phyloP scores from a whole-genome alignment of 495 filamentous ascomycete species.

The Aspergillus sclerotiicarbonarius region DNA sequence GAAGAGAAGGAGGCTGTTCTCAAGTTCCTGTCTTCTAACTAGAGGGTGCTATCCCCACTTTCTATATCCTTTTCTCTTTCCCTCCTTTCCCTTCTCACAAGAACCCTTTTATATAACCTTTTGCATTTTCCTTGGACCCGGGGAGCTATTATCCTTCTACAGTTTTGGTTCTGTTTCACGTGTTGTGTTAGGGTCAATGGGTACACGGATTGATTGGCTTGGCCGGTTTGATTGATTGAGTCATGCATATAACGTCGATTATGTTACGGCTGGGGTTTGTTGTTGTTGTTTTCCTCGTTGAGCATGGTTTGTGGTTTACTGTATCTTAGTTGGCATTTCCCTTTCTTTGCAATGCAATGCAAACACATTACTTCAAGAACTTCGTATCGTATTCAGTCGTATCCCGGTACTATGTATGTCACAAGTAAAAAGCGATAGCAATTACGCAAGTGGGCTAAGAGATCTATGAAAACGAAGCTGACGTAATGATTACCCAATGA shows the following conservation, averaged over 20 bases:
- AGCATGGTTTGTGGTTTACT: neutral
- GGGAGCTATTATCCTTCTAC: slow-evolving; percentile 6
- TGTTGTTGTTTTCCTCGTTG: slow-evolving; percentile 9
- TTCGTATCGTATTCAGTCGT: neutral
- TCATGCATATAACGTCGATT: slow-evolving; percentile 7
- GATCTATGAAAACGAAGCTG: no score
- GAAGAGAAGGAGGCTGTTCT: slow-evolving; percentile 84
- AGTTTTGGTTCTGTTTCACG: neutral
- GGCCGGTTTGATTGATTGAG: slow-evolving; percentile 3
- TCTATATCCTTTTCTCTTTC: neutral
- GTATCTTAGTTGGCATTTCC: neutral
- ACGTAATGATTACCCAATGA: no score
- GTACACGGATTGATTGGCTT: slow-evolving; percentile 14
- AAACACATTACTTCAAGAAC: neutral
- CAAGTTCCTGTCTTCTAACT: slow-evolving; percentile 59
- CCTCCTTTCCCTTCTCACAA: neutral
- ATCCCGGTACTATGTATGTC: neutral
- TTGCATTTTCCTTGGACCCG: neutral
- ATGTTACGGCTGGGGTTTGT: neutral
- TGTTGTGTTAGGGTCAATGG: slow-evolving; percentile 12
- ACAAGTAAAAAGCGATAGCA: neutral
- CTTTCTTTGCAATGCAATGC: neutral
- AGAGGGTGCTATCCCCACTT: slow-evolving; percentile 7
- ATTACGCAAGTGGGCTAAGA: no score
- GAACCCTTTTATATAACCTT: neutral